Evolutionary conservation across 495 filamentous ascomycete genomes (phyloP).

Genomic region (Podospora pseudoanserina): DNA sequence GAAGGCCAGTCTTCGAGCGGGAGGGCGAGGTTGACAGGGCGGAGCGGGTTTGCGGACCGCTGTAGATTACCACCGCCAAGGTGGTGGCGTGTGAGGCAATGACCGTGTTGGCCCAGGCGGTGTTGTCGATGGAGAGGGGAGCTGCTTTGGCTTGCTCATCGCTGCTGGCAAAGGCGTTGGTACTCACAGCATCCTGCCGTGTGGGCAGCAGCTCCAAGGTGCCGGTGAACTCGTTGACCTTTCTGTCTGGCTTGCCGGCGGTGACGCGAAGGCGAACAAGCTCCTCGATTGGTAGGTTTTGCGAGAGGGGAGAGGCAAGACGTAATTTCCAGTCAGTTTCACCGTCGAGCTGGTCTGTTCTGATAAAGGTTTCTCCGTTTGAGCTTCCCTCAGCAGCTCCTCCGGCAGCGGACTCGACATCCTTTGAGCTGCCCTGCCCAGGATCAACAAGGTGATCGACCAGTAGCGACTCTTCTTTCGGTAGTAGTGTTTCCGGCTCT

Average conservation of each 20-base stretch:
- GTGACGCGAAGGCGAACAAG: slow-evolving; percentile 71
- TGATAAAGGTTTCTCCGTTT: slow-evolving; percentile 88
- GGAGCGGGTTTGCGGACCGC: slow-evolving; percentile 89
- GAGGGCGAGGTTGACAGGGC: slow-evolving; percentile 89
- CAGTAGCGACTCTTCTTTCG: slow-evolving; percentile 37
- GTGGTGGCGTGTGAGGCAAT: slow-evolving; percentile 88
- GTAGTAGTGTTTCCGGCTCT: slow-evolving; percentile 25
- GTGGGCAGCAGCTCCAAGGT: slow-evolving; percentile 62
- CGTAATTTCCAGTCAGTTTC: slow-evolving; percentile 99
- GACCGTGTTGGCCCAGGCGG: slow-evolving; percentile 97
- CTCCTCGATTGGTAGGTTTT: slow-evolving; percentile 63
- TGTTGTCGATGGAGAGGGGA: slow-evolving; percentile 91
- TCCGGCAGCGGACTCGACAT: slow-evolving; percentile 3
- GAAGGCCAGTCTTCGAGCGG: slow-evolving; percentile 83
- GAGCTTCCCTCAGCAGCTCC: slow-evolving; percentile 31
- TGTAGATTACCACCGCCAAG: slow-evolving; percentile 87
- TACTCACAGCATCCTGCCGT: slow-evolving; percentile 36
- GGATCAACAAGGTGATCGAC: slow-evolving; percentile 36
- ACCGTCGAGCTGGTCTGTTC: slow-evolving; percentile 95
- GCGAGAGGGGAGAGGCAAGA: slow-evolving; percentile 77
- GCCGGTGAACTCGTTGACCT: slow-evolving; percentile 90
- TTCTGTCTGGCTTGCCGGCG: slow-evolving; percentile 82
- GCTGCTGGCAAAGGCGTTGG: slow-evolving; percentile 27
- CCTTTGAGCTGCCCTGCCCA: slow-evolving; percentile 27
- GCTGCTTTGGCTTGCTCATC: slow-evolving; percentile 48